Evolutionary conservation across 106 monocot species (phyloP).

Genomic region (Phalaenopsis aphrodite): DNA sequence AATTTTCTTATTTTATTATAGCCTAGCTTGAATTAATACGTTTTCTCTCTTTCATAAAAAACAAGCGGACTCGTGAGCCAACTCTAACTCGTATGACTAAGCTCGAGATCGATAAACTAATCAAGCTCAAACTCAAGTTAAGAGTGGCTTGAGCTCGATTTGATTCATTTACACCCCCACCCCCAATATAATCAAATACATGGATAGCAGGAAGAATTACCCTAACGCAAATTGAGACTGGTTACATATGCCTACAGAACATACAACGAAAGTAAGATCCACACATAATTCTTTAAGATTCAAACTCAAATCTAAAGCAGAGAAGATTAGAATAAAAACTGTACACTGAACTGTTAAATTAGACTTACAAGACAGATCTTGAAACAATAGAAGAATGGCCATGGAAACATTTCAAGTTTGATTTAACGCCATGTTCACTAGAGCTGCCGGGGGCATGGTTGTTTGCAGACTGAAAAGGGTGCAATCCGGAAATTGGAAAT

Average conservation of each 20-base stretch:
- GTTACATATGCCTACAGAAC: not conserved
- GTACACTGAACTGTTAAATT: not conserved
- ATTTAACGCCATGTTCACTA: constrained; percentile 8
- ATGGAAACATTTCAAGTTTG: constrained; percentile 8
- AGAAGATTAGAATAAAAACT: not conserved
- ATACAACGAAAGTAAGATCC: not conserved
- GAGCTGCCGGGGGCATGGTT: not conserved
- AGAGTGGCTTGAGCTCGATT: too few relatives aligned
- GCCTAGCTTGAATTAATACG: too few relatives aligned
- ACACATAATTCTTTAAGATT: not conserved
- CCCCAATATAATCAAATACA: not conserved
- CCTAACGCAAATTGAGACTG: not conserved
- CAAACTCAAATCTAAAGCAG: not conserved
- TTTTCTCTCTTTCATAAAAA: too few relatives aligned
- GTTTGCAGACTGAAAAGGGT: constrained; percentile 18
- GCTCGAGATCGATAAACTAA: too few relatives aligned
- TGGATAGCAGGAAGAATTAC: not conserved
- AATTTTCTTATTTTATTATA: too few relatives aligned
- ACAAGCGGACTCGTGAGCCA: too few relatives aligned
- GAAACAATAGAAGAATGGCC: constrained; percentile 10
- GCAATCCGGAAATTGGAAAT: not conserved
- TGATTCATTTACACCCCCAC: too few relatives aligned
- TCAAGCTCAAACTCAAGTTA: too few relatives aligned
- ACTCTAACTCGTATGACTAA: too few relatives aligned
- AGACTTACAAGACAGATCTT: constrained; percentile 31